Evolutionary conservation across 441 rosid genomes (phyloP), one percentile per base, ranked within the genome.

Genomic region (Gossypium schwendimanii): DNA sequence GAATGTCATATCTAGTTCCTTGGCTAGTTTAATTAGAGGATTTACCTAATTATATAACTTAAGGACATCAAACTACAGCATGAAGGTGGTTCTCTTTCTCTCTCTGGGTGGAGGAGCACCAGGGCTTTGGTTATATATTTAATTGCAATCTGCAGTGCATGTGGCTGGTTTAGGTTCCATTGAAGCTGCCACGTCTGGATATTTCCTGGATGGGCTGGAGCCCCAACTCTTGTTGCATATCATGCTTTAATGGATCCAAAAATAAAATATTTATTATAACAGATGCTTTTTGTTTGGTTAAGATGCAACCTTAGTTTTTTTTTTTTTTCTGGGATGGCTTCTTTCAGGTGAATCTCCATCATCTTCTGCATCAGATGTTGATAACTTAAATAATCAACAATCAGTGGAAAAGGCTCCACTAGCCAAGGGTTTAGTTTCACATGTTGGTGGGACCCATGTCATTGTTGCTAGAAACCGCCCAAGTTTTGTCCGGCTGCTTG

Each of bases 281-380:
- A 23, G 69, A 44, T 21, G 2, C 54, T 21, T 17, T 63, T 64
- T 62, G 49, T 33, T 62, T 17, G 65, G 5, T 62, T 33, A 61
- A 61, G 66, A 49, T n/a, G 53, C 53, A 49, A 49, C 53, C 53
- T 49, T 49, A 53, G 23, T 15, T 20, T 72, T 21, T 52, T 14
- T 72, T 21, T 52, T 20, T 60, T 28, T 4, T 31, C 33, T 4
- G 33, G 71, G 71, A 63, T 76, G 52, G 55, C 79, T 81, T 81
- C 69, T 63, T 70, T 63, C 83, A 94, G 98, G 97, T 74, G 98
- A 92, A 76, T 92, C 97, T 61, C 96, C 99, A 11, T 91, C 98
- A 36, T 92, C 99, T 23, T 92, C 97, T 28, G 89, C 92, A 74
- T 94, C 99, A 15, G 99, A 94, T 79, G 77, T 89, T 41, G 99